A percentile compares a stretch with the other conserved stretches of the same genome.
These are phyloP conservation scores for Pelargonium australe DNA, from an alignment of 441 rosid species.

Conservation along the genomic window DNA sequence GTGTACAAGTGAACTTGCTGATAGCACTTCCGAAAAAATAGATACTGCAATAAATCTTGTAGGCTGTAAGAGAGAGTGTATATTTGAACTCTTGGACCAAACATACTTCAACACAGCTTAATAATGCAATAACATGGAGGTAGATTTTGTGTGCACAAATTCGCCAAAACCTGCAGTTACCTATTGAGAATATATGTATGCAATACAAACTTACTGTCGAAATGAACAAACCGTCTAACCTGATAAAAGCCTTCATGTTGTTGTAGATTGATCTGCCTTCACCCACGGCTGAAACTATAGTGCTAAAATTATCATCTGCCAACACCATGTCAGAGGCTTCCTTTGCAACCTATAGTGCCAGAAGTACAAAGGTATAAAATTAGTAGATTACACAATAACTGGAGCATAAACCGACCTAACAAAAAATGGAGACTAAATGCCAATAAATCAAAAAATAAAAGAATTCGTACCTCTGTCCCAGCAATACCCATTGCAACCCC, in stretches of 20 bases:
- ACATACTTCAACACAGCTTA: background rate
- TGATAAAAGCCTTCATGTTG: slow-evolving; percentile 50
- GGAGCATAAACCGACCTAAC: background rate
- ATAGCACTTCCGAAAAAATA: background rate
- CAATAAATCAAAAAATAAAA: background rate
- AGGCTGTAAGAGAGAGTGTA: background rate
- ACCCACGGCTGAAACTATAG: slow-evolving; percentile 41
- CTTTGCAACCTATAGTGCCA: slow-evolving; percentile 36
- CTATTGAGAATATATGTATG: background rate
- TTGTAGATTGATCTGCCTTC: slow-evolving; percentile 47
- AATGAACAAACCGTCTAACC: slow-evolving; percentile 17
- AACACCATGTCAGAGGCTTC: slow-evolving; percentile 51
- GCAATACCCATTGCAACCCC: slow-evolving; percentile 50
- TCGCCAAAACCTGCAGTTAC: too few relatives aligned
- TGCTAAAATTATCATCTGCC: slow-evolving; percentile 47
- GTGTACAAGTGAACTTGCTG: background rate
- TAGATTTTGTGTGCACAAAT: background rate
- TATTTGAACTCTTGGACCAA: background rate
- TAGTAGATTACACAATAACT: too few relatives aligned
- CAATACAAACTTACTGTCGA: background rate
- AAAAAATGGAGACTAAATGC: too few relatives aligned
- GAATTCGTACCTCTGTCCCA: slow-evolving; percentile 38
- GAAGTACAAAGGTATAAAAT: background rate
- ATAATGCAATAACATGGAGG: background rate
- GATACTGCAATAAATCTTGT: background rate